phyloP scores from a whole-genome alignment of 2,329 filamentous ascomycete genomes.

The Nemania bipapillata region DNA sequence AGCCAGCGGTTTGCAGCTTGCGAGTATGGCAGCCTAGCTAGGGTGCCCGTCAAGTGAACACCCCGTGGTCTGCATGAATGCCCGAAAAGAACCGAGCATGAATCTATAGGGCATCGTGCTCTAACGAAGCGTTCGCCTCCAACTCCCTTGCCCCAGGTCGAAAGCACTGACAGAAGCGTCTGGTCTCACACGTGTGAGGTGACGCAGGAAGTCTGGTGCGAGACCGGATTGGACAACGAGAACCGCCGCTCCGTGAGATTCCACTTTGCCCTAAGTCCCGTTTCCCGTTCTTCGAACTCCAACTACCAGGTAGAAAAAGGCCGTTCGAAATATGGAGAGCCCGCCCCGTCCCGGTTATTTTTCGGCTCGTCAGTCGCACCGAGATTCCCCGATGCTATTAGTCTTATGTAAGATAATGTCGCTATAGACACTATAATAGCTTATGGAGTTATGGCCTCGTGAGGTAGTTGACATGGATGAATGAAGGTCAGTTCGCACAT shows the following conservation, averaged over 20 bases:
- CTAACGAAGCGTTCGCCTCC: background rate
- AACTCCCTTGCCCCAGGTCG: background rate
- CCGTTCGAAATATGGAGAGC: background rate
- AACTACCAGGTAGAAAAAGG: background rate
- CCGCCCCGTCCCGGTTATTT: background rate
- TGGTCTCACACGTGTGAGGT: constrained; percentile 2
- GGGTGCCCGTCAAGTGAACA: background rate
- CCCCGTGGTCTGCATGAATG: background rate
- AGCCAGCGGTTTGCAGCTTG: background rate
- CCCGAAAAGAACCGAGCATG: background rate
- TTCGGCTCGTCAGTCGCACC: background rate
- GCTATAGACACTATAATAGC: background rate
- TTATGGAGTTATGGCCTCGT: background rate
- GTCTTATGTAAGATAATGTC: background rate
- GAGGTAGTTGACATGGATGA: background rate
- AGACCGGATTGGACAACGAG: background rate
- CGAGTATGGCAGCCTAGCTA: background rate
- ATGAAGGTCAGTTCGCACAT: background rate
- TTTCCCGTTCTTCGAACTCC: background rate
- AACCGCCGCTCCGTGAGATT: background rate
- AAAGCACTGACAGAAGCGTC: background rate
- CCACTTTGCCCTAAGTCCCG: background rate
- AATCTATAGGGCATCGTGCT: background rate
- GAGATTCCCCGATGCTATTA: background rate
- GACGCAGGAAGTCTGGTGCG: background rate